A percentile compares a stretch with the other conserved stretches of the same genome.
These are phyloP conservation scores for Albugo laibachii DNA, from an alignment of 352 stramenopile genomes.

Conservation along the genomic window DNA sequence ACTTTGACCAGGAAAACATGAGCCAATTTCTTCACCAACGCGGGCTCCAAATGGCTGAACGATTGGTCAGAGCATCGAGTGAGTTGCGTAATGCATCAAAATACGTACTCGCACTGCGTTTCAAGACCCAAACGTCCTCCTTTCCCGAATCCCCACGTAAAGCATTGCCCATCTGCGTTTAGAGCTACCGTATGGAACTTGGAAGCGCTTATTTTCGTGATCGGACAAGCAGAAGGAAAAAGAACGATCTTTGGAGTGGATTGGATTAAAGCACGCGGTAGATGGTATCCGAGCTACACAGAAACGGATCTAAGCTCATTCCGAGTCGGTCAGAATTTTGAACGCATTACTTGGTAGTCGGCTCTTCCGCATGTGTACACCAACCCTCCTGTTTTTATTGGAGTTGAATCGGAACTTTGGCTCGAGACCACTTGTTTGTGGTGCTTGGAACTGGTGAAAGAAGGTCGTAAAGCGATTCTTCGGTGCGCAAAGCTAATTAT, in stretches of 20 bases:
- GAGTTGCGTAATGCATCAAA: background rate
- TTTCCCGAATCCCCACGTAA: constrained; percentile 71
- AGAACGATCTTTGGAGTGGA: constrained; percentile 38
- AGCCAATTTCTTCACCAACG: constrained; percentile 17
- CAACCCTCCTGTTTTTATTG: constrained; percentile 10
- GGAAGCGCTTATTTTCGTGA: constrained; percentile 50
- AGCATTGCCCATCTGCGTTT: constrained; percentile 37
- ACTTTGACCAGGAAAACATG: constrained; percentile 43
- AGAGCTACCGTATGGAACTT: constrained; percentile 68
- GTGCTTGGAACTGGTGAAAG: constrained; percentile 3
- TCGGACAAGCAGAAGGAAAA: constrained; percentile 20
- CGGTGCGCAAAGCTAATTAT: constrained; percentile 20
- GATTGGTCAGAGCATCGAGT: too few species aligned
- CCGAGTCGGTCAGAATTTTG: background rate
- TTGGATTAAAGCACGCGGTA: constrained; percentile 62
- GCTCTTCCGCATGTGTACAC: constrained; percentile 75
- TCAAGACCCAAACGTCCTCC: constrained; percentile 50
- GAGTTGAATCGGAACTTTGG: background rate
- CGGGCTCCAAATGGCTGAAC: constrained; percentile 41
- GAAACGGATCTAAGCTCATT: constrained; percentile 1
- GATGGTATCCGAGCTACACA: constrained; percentile 52
- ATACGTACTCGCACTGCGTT: constrained; percentile 53
- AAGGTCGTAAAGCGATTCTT: constrained; percentile 41
- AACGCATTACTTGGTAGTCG: constrained; percentile 49
- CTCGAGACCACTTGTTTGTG: constrained; percentile 1